Conservation (phyloP, 768 basidiomycete species). For the Floccularia luteovirens region DNA sequence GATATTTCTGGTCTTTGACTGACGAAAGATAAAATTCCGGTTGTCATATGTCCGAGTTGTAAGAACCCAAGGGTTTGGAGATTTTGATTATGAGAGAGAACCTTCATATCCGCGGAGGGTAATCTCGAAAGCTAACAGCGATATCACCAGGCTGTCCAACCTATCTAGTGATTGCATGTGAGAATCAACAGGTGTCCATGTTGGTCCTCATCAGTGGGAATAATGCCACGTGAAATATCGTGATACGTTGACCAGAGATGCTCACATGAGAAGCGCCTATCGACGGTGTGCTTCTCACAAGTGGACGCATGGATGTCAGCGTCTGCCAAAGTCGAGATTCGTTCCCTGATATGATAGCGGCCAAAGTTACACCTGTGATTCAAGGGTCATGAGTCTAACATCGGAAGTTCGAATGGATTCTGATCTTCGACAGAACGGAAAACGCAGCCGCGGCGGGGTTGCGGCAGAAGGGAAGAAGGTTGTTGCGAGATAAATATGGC, state of each 20-base stretch:
- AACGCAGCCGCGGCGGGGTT: conserved; percentile 22
- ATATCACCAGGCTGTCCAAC: too few relatives aligned
- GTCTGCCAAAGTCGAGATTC: neutral
- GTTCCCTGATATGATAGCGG: neutral
- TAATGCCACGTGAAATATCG: neutral
- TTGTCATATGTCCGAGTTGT: too few relatives aligned
- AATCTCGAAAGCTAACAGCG: too few relatives aligned
- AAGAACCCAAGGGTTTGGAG: too few relatives aligned
- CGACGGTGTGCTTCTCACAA: neutral
- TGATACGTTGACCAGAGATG: neutral
- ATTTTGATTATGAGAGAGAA: too few relatives aligned
- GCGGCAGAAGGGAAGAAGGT: conserved; percentile 17
- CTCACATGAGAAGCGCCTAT: neutral
- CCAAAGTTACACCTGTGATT: neutral
- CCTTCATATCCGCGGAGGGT: too few relatives aligned
- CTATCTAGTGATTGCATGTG: too few relatives aligned
- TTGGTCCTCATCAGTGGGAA: neutral
- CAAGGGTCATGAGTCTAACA: conserved; percentile 3
- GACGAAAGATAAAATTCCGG: too few relatives aligned
- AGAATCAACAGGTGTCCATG: neutral
- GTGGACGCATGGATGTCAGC: neutral
- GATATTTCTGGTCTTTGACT: too few relatives aligned
- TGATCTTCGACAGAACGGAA: conserved; percentile 23
- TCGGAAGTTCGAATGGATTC: conserved; percentile 15
- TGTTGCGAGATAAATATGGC: conserved; percentile 7